phyloP scores from a whole-genome alignment of 2,329 filamentous ascomycete genomes.

The Polytolypa hystricis region DNA sequence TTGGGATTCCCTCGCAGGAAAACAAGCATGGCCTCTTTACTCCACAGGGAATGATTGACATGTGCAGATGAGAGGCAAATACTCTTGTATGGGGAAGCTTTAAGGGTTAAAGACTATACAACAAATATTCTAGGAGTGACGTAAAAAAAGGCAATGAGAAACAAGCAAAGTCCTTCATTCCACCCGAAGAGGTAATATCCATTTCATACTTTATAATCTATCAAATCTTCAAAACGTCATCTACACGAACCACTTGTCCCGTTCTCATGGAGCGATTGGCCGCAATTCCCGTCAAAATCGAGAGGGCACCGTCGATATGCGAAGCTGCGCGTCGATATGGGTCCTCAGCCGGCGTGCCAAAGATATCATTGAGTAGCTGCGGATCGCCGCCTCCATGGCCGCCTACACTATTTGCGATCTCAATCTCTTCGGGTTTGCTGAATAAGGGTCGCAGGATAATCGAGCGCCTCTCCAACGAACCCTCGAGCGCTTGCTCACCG shows the following conservation, averaged over 20 bases:
- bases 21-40: too few species aligned
- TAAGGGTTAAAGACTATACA: too few species aligned
- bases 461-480: constrained; percentile 39
- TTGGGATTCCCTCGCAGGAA: too few species aligned
- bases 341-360: constrained; percentile 43
- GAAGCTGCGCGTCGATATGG: constrained; percentile 45
- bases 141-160: too few species aligned
- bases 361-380: constrained; percentile 46
- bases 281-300: constrained; percentile 49
- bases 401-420: constrained; percentile 40
- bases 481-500: constrained; percentile 46
- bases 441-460: constrained; percentile 45
- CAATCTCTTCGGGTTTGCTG: constrained; percentile 45
- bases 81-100: too few species aligned
- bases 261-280: constrained; percentile 49
- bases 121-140: too few species aligned
- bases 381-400: constrained; percentile 52
- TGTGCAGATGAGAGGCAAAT: too few species aligned
- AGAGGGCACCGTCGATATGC: constrained; percentile 48
- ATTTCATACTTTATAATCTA: too few species aligned
- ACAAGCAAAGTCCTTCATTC: too few species aligned
- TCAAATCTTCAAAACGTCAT: constrained; percentile 31
- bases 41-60: too few species aligned
- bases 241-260: constrained; percentile 45
- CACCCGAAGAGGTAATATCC: too few species aligned